Evolutionary conservation across 352 stramenopile species (phyloP).

Genomic region (Globisporangium paddicum): DNA sequence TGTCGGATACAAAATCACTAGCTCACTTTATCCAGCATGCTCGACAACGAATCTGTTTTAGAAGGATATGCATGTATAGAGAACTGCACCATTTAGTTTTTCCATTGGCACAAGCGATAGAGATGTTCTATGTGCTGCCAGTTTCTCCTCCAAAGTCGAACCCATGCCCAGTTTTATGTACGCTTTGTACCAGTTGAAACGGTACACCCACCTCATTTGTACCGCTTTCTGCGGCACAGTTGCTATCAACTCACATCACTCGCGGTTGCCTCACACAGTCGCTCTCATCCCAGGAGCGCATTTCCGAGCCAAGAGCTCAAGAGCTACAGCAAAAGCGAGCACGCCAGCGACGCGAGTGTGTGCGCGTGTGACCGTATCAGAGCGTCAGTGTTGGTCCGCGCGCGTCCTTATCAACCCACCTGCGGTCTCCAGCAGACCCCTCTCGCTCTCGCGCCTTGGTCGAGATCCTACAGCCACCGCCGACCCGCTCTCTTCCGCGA

Average conservation of each 20-base stretch:
- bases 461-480: background rate
- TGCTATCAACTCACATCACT: constrained; percentile 1
- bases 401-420: background rate
- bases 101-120: background rate
- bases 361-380: background rate
- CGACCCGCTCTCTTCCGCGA: constrained; percentile 5
- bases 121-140: background rate
- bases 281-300: background rate
- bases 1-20: background rate
- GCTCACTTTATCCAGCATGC: background rate
- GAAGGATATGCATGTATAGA: background rate
- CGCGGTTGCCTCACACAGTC: background rate
- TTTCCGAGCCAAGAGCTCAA: constrained; percentile 1
- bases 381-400: constrained; percentile 1
- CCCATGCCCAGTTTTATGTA: background rate
- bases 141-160: background rate
- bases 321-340: background rate
- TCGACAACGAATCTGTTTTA: no score
- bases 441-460: background rate
- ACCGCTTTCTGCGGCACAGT: background rate
- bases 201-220: background rate
- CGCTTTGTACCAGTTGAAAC: background rate
- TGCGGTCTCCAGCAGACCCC: background rate
- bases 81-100: no score
- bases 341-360: background rate